Base-by-base conservation (phyloP, 2,329 filamentous ascomycete genomes). In the Verticillium tricorpus region DNA sequence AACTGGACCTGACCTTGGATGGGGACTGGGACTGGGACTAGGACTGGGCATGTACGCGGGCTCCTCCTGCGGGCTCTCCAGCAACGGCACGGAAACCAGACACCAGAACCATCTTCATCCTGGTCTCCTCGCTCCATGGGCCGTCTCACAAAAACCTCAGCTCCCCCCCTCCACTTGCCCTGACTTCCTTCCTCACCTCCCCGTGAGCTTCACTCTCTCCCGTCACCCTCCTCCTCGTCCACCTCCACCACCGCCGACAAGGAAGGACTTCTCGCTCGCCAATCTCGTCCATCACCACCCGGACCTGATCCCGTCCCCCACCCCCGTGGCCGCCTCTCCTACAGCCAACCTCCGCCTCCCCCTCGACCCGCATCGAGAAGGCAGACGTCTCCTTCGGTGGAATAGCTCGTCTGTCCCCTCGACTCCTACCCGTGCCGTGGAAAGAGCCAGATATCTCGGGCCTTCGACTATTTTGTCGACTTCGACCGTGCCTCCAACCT, bases 111-210 rank as follows among this genome's bases (percentile, higher is more conserved):
- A 58, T 58, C 58, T 59, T 19, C 58, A 59, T 59, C 58, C 58
- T 32, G 40, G 58, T 55, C 58, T 14, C n/a, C 58, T 59, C 31
- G 28, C 58, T 59, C 28, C 55, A 34, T 31, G 58, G n/a, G 45
- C 58, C 45, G 58, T 37, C 32, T 59, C 58, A 54, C 58, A 59
- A 59, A 59, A 59, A 54, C 58, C 40, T 59, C 58, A 59, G 22
- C 34, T 45, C 14, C 45, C 58, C 56, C 40, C 58, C 58, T 37
- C 40, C 58, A 54, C 40, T 25, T 52, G 45, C 45, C 45, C 12
- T 52, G 45, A 22, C 9, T 37, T 32, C 58, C 32, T 59, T 45
- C 50, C 57, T 54, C 45, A 35, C 34, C 39, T 31, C 58, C 19
- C 50, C 40, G 34, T 45, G 58, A 59, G 58, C 58, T 39, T 59